A percentile compares a stretch with the other conserved stretches of the same genome.
These are phyloP conservation scores for Volvox carteri DNA, from an alignment of 163 green algal genomes.

Conservation along the genomic window DNA sequence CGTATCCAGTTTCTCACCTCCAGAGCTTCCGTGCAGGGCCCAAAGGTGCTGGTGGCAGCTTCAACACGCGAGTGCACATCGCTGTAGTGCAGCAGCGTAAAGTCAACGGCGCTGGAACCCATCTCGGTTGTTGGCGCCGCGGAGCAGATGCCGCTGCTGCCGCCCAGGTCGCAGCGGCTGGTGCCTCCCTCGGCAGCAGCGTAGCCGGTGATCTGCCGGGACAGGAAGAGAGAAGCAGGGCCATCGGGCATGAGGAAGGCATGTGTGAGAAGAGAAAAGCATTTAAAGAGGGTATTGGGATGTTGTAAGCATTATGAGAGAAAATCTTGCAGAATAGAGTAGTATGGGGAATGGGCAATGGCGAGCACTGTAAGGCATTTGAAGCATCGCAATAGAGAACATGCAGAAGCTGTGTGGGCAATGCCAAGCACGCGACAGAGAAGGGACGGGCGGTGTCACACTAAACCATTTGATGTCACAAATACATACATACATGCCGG, in stretches of 20 bases:
- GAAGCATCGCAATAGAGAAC: no score
- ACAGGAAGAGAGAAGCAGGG: no score
- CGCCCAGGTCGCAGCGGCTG: not conserved
- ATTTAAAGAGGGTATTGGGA: not conserved
- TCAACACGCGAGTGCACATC: slow-evolving; percentile 31
- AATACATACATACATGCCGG: no score
- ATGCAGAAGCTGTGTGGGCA: no score
- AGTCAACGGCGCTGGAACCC: not conserved
- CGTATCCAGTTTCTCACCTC: no score
- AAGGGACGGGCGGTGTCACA: no score
- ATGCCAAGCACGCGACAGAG: no score
- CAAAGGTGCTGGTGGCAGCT: not conserved
- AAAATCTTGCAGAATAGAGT: not conserved
- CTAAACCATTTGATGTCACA: no score
- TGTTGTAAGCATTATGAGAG: not conserved
- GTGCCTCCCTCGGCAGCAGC: not conserved
- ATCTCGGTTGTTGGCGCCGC: not conserved
- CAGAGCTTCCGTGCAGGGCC: not conserved
- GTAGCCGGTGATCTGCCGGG: slow-evolving; percentile 4
- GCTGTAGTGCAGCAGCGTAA: slow-evolving; percentile 37
- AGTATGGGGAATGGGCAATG: no score
- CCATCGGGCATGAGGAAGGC: no score
- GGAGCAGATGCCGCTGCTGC: not conserved
- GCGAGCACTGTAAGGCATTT: no score
- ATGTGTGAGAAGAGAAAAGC: no score